Evolutionary conservation across 192 early-diverging fungal species (phyloP).

Genomic region (Podochytrium sp.): DNA sequence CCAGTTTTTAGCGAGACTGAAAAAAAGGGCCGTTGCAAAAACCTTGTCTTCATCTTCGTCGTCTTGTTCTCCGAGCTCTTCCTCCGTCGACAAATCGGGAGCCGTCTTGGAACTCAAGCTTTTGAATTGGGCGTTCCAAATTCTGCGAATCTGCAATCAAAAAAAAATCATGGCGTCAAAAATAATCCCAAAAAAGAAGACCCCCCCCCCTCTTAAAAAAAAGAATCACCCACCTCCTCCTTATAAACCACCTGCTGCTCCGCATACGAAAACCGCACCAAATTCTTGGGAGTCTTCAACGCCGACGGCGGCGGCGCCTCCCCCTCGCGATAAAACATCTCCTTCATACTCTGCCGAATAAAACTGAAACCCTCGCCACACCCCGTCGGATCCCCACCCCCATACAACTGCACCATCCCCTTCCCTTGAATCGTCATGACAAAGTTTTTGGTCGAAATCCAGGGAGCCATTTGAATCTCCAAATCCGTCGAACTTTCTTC

Average conservation of each 20-base stretch:
- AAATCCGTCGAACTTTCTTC: slow-evolving; percentile 73
- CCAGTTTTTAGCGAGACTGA: neutral
- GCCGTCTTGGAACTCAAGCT: slow-evolving; percentile 63
- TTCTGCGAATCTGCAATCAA: slow-evolving; percentile 72
- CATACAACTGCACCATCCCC: slow-evolving; percentile 92
- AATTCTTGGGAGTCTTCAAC: slow-evolving; percentile 13
- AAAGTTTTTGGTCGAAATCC: slow-evolving; percentile 95
- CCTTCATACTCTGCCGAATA: slow-evolving; percentile 96
- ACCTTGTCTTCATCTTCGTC: slow-evolving; percentile 30
- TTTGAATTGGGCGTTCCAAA: slow-evolving; percentile 88
- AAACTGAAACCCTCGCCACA: slow-evolving; percentile 97
- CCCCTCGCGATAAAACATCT: slow-evolving; percentile 88
- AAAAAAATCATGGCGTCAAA: neutral
- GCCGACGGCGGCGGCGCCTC: slow-evolving; percentile 78
- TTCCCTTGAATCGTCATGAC: slow-evolving; percentile 90
- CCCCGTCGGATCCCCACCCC: slow-evolving; percentile 96
- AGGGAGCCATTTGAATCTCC: slow-evolving; percentile 92
- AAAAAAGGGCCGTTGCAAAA: slow-evolving; percentile 4
- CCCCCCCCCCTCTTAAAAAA: no score
- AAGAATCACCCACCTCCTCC: slow-evolving; percentile 65
- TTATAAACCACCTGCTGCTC: slow-evolving; percentile 95
- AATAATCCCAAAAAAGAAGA: no score
- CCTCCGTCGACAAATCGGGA: slow-evolving; percentile 55
- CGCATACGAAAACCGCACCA: slow-evolving; percentile 59
- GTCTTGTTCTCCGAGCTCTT: slow-evolving; percentile 57